Conservation (phyloP, 164 flowering plant genomes). For the Hamamelis virginiana region DNA sequence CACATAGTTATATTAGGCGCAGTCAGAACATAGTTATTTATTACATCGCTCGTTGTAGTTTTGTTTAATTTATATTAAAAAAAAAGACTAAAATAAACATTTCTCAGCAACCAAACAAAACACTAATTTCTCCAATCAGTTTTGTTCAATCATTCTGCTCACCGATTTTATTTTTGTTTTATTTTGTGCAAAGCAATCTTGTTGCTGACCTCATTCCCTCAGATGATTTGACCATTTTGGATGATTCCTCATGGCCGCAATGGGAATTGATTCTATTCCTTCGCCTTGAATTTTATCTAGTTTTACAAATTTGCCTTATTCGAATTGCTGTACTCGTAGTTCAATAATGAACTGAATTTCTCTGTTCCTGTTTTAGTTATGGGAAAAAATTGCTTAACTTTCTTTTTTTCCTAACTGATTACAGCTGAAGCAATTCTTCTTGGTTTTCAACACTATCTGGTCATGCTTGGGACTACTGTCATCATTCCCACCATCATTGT, state of each 20-base stretch:
- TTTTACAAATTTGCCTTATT: neutral
- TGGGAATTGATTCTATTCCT: neutral
- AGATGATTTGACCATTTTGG: neutral
- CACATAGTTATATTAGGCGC: too few species aligned
- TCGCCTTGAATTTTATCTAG: neutral
- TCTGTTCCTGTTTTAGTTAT: neutral
- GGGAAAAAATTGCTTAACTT: neutral
- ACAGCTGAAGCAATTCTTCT: slow-evolving; percentile 57
- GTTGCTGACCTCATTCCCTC: too few species aligned
- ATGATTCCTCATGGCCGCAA: neutral
- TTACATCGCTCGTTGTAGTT: too few species aligned
- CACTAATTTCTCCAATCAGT: too few species aligned
- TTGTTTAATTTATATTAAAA: too few species aligned
- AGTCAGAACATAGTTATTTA: too few species aligned
- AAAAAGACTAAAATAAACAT: too few species aligned
- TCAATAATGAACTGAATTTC: too few species aligned
- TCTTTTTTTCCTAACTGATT: slow-evolving; percentile 1
- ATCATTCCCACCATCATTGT: slow-evolving; percentile 52
- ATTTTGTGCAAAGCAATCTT: too few species aligned
- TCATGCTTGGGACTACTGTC: slow-evolving; percentile 68
- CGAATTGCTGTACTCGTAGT: neutral
- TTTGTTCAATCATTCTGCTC: too few species aligned
- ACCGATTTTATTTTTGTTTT: too few species aligned
- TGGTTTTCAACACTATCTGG: slow-evolving; percentile 70
- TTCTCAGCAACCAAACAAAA: too few species aligned